Evolutionary conservation across 805 yeast species (phyloP).

Genomic region (Phaffomyces opuntiae): DNA sequence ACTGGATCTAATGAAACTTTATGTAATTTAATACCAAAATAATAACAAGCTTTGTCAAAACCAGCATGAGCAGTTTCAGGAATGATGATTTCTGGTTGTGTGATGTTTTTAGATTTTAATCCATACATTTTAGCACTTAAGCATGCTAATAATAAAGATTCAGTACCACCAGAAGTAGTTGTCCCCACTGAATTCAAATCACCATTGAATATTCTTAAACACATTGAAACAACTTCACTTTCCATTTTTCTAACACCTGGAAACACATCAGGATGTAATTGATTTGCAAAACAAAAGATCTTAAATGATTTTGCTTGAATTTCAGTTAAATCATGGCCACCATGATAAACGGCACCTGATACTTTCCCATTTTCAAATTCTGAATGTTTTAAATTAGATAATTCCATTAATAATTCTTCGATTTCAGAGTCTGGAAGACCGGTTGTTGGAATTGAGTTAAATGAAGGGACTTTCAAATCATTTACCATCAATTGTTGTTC

Average conservation of each 20-base stretch:
- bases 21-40: conserved; percentile 79
- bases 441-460: conserved; percentile 44
- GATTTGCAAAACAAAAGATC: conserved; percentile 81
- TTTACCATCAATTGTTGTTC: conserved; percentile 54
- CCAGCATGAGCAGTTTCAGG: conserved; percentile 94
- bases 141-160: conserved; percentile 80
- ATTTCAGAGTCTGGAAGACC: conserved; percentile 51
- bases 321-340: conserved; percentile 70
- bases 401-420: conserved; percentile 40
- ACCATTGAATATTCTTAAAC: conserved; percentile 70
- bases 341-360: conserved; percentile 96
- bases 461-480: conserved; percentile 34
- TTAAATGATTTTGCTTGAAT: conserved; percentile 75
- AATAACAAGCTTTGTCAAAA: conserved; percentile 84
- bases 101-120: conserved; percentile 46
- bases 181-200: conserved; percentile 70
- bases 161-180: conserved; percentile 93
- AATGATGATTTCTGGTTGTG: conserved; percentile 78
- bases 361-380: conserved; percentile 83
- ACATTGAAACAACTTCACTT: conserved; percentile 91
- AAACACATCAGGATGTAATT: conserved; percentile 93
- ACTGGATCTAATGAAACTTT: conserved; percentile 63
- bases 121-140: conserved; percentile 83
- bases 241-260: conserved; percentile 98
- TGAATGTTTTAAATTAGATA: conserved; percentile 50